phyloP scores from a whole-genome alignment of 768 basidiomycete species.

The Pholiota conissans region DNA sequence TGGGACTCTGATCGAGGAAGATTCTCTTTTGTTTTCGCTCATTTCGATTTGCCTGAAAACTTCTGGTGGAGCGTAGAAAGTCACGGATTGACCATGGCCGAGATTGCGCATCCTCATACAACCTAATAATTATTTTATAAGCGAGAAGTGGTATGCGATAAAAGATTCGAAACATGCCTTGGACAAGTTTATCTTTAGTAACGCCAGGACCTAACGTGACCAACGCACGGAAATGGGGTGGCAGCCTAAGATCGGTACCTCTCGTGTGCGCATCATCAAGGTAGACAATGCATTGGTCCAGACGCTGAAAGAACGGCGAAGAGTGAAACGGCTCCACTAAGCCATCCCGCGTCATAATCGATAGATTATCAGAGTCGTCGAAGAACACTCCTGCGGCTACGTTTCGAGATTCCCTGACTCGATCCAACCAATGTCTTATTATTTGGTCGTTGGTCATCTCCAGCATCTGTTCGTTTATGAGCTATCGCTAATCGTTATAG shows the following conservation, averaged over 20 bases:
- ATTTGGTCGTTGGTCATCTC: constrained; percentile 46
- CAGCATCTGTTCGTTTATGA: constrained; percentile 28
- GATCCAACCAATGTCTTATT: constrained; percentile 39
- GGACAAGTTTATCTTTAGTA: constrained; percentile 51
- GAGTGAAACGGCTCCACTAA: constrained; percentile 31
- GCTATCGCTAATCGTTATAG: not conserved
- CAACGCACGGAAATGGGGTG: constrained; percentile 37
- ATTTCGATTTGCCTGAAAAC: constrained; percentile 31
- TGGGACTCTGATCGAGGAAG: constrained; percentile 13
- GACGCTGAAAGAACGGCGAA: constrained; percentile 35
- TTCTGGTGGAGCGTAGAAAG: constrained; percentile 46
- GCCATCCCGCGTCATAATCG: constrained; percentile 36
- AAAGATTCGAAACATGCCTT: constrained; percentile 34
- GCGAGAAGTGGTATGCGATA: not conserved
- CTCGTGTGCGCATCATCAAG: constrained; percentile 55
- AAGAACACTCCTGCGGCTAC: constrained; percentile 45
- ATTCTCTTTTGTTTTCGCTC: constrained; percentile 31
- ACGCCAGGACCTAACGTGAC: constrained; percentile 52
- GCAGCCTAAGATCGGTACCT: constrained; percentile 55
- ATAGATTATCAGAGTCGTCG: constrained; percentile 34
- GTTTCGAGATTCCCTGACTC: constrained; percentile 15
- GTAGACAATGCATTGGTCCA: constrained; percentile 43
- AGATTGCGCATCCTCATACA: constrained; percentile 57
- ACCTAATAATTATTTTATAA: constrained; percentile 28
- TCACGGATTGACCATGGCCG: constrained; percentile 45